Percentiles rank a stretch among this genome's conserved stretches.
phyloP scores from a whole-genome alignment of 208 protist species.

The Wallacemonas rigidus region DNA sequence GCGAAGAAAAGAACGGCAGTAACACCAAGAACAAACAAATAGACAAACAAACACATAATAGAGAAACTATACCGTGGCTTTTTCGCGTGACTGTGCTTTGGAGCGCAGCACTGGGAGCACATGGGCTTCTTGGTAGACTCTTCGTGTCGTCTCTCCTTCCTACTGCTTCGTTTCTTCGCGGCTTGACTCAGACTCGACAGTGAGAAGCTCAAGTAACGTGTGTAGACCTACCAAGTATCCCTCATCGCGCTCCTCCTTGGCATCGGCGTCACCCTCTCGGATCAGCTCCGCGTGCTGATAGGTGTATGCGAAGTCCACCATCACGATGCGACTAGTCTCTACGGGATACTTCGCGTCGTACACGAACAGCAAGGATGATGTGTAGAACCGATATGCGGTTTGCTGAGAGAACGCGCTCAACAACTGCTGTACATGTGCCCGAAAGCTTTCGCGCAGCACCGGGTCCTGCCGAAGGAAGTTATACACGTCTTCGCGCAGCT shows the following conservation, averaged over 20 bases:
- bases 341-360: conserved; percentile 74
- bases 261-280: conserved; percentile 60
- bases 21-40: too few relatives aligned
- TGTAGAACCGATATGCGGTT: conserved; percentile 80
- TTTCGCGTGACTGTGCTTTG: too few relatives aligned
- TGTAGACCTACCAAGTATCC: conserved; percentile 80
- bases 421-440: conserved; percentile 51
- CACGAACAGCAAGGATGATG: conserved; percentile 86
- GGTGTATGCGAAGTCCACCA: conserved; percentile 91
- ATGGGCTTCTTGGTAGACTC: neutral
- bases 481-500: conserved; percentile 51
- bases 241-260: conserved; percentile 58
- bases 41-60: too few relatives aligned
- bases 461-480: conserved; percentile 40
- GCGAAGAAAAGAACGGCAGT: too few relatives aligned
- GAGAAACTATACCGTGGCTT: too few relatives aligned
- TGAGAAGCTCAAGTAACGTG: conserved; percentile 47
- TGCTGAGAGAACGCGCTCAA: conserved; percentile 61
- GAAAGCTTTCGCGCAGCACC: conserved; percentile 39
- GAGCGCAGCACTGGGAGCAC: too few relatives aligned
- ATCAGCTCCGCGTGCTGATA: conserved; percentile 75
- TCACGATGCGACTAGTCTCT: conserved; percentile 72
- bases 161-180: neutral
- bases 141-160: neutral
- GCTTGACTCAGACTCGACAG: neutral